Base-by-base conservation (phyloP, 768 basidiomycete species). In the Erythrobasidium yunnanense region DNA sequence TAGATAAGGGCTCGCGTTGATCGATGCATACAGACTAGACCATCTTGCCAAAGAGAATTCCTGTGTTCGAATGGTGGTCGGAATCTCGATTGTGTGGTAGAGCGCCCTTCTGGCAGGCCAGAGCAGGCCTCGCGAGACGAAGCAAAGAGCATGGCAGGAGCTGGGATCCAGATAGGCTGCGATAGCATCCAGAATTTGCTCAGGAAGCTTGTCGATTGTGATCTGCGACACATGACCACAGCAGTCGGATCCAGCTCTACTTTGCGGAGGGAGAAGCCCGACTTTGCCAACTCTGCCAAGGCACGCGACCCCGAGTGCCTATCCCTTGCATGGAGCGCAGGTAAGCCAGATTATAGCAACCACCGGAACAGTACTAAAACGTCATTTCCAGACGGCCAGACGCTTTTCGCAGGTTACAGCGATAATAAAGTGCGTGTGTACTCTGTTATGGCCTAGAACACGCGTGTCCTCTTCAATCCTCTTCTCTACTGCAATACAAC, bases 251-350 rank as follows among this genome's bases (percentile, higher is more conserved):
- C 38, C 11, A n/a, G 11, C 38, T 42, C n/a, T 11, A 11, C 38
- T n/a, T 42, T 11, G 38, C 38, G 38, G 38, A 42, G 11, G 38
- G 11, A 42, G 11, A 11, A 42, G 38, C n/a, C 38, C 38, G 38
- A 42, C 11, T 92, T 89, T 77, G 82, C 83, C 72, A 83, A 85
- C 66, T 78, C 82, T 57, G 81, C 82, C 71, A 83, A 84, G 66
- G 81, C 85, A 20, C 81, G 85, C 76, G 73, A 75, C 68, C 79
- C 79, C 34, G 90, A 95, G 79, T 91, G 89, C 77, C 87, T 92
- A 49, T 96, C 92, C 55, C 88, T 97, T 72, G 88, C 95, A 68
- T 99, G 95, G 95, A 95, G 91, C 62, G 86, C 93, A 51, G 92
- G 95, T 77, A 95, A 95, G 65, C 90, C 42, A 25, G 7, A 4